Base-by-base conservation (phyloP, 1,284 basidiomycete genomes). In the Tilletia caries region DNA sequence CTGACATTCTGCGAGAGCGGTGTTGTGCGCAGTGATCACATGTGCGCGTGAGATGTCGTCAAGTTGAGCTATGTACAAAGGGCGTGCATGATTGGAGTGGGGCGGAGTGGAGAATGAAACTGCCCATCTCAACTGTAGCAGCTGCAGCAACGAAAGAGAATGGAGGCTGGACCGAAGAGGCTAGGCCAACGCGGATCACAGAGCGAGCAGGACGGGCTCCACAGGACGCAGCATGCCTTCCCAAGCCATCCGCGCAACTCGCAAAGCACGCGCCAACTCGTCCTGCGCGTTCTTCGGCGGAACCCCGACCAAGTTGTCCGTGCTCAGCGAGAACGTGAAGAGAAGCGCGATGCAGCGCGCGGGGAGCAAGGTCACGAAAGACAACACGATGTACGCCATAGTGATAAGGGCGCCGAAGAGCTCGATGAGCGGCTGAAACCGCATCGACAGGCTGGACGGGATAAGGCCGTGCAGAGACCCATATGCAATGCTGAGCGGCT, bases 251-350 rank as follows among this genome's bases (percentile, higher is more conserved):
- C 89, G 93, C 70, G 91, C 92, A 0, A 89, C 96, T 8, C 87
- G 88, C 3, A 86, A 95, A 62, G 95, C 93, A n/a, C 96, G 96
- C 82, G 90, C 92, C 0, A 85, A 94, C 43, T 86, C 92, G 15
- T 87, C 95, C 1, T 76, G 76, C 65, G 54, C 70, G 34, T 67
- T 66, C 32, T 68, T 66, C 15, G 48, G 48, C 10, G 62, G 62
- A 15, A 68, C 52, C 41, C 23, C 44, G 27, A 4, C 3, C 12
- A 41, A 12, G 43, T 68, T 27, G n/a, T 65, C 33, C 67, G 70
- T 66, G 64, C 69, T 54, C 27, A 66, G 18, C 2, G 71, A 54
- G 12, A 44, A 3, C 20, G 29, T 41, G 43, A 29, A 18, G 23
- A 33, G 54, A 29, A 62, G 33, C 13, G 29, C 23, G 23, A 41